A percentile compares a stretch with the other conserved stretches of the same genome.
phyloP scores from a whole-genome alignment of 2,329 filamentous ascomycete species.

The Verruconis gallopava region DNA sequence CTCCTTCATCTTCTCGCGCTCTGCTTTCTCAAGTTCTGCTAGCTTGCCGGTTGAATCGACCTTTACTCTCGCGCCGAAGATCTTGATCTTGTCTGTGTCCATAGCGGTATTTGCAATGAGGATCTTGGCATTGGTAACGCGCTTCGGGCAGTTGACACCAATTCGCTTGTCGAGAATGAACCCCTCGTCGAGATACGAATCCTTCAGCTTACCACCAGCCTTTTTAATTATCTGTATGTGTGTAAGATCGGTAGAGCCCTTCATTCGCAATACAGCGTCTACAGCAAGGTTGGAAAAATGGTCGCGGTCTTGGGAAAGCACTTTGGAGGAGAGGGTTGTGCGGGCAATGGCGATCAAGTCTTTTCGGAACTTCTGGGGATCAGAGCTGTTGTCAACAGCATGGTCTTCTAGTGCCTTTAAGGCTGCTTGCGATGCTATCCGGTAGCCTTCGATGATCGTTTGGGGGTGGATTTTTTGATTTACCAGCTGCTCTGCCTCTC shows the following conservation, averaged over 20 bases:
- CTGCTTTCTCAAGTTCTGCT: slow-evolving; percentile 95
- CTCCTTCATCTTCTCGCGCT: slow-evolving; percentile 98
- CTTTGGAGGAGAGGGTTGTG: slow-evolving; percentile 94
- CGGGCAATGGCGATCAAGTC: slow-evolving; percentile 83
- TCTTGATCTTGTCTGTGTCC: slow-evolving; percentile 99
- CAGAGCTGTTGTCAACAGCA: slow-evolving; percentile 81
- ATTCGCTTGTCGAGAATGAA: slow-evolving; percentile 99
- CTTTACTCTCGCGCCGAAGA: slow-evolving; percentile 94
- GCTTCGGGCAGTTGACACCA: slow-evolving; percentile 95
- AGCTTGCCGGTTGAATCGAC: slow-evolving; percentile 93
- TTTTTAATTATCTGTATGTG: slow-evolving; percentile 99
- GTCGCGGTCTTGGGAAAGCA: slow-evolving; percentile 82
- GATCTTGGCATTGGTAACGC: slow-evolving; percentile 96
- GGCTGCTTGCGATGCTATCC: slow-evolving; percentile 87
- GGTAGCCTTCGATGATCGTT: slow-evolving; percentile 97
- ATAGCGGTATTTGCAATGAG: slow-evolving; percentile 95
- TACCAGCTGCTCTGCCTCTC: slow-evolving; percentile 93
- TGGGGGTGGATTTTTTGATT: slow-evolving; percentile 98
- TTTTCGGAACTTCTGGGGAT: slow-evolving; percentile 70
- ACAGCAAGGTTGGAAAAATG: slow-evolving; percentile 84
- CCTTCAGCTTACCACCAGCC: slow-evolving; percentile 89
- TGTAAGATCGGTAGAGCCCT: slow-evolving; percentile 82
- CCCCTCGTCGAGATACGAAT: slow-evolving; percentile 94
- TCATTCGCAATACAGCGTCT: slow-evolving; percentile 81
- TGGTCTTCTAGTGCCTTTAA: slow-evolving; percentile 70